Base-by-base conservation (phyloP, 805 yeast species). In the Komagataella pastoris region DNA sequence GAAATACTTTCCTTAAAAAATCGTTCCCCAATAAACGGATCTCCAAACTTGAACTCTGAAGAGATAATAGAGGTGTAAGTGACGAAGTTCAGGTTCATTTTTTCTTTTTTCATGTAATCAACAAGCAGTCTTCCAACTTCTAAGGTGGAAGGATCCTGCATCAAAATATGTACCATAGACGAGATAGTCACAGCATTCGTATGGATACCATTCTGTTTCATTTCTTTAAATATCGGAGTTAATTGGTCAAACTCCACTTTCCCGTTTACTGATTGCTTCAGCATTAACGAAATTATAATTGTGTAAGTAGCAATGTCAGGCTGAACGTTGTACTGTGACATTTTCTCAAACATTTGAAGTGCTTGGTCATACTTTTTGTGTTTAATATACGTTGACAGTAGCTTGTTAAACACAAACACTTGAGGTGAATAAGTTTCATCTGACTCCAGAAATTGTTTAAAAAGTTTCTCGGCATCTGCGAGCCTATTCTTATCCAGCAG, bases 241-340 rank as follows among this genome's bases (percentile, higher is more conserved):
- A 66, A 58, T 17, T 55, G 54, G 8, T 65, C 69, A 21, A 75
- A 64, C 3, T 65, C 56, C n/a, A 66, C 62, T 8, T 63, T 61
- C 43, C 70, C 64, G 7, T 79, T 73, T 1, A 65, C 58, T 43
- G 73, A 68, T n/a, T 65, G 66, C 59, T 77, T 79, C 65, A 82
- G 70, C 55, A 74, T 69, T 50, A 73, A 64, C 58, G 82, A 81
- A 51, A 83, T 70, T 21, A 82, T 65, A 43, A 76, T 73, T 3
- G 89, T 75, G 64, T 78, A 78, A 2, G 90, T 82, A 17, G 79
- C 79, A 48, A 79, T 70, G 60, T 81, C 86, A 24, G 84, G 83
- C 44, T 69, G 58, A 21, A 82, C 62, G 3, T 66, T 61, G 23
- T 66, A 53, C 36, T 61, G 61, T 6, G 54, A 48, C 78, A 81